Conservation (phyloP, 2,329 filamentous ascomycete genomes). For the Epicoccum nigrum region DNA sequence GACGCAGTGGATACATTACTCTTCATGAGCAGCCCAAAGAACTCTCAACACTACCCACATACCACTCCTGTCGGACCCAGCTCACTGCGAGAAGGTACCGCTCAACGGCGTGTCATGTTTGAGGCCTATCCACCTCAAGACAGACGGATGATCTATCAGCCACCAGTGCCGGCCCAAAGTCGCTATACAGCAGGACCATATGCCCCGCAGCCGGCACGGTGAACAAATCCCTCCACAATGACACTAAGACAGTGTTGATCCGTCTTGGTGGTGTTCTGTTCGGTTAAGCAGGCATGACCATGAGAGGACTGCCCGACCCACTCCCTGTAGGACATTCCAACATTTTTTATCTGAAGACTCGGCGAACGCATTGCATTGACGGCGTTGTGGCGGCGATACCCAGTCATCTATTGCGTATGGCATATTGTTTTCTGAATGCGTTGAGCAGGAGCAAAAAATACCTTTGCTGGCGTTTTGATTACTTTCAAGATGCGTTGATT, state of each 20-base stretch:
- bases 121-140: slow-evolving; percentile 39
- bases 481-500: not conserved
- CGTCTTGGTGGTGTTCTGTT: no score
- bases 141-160: slow-evolving; percentile 28
- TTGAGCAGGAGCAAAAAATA: not conserved
- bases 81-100: slow-evolving; percentile 37
- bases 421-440: slow-evolving; percentile 13
- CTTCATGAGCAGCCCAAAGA: slow-evolving; percentile 81
- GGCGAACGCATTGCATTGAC: slow-evolving; percentile 41
- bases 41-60: slow-evolving; percentile 56
- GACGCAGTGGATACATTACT: slow-evolving; percentile 81
- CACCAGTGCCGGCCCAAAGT: slow-evolving; percentile 29
- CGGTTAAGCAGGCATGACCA: no score
- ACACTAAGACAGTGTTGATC: no score
- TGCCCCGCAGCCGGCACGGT: slow-evolving; percentile 36
- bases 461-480: not conserved
- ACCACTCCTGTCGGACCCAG: slow-evolving; percentile 36
- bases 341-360: slow-evolving; percentile 20
- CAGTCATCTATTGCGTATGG: slow-evolving; percentile 29
- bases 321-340: slow-evolving; percentile 3
- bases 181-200: slow-evolving; percentile 37
- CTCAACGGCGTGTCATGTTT: slow-evolving; percentile 47
- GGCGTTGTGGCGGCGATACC: slow-evolving; percentile 43
- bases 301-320: not conserved
- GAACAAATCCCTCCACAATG: no score